Evolutionary conservation across 2,329 filamentous ascomycete species (phyloP).

Genomic region (Pseudopyrenochaeta lycopersici): DNA sequence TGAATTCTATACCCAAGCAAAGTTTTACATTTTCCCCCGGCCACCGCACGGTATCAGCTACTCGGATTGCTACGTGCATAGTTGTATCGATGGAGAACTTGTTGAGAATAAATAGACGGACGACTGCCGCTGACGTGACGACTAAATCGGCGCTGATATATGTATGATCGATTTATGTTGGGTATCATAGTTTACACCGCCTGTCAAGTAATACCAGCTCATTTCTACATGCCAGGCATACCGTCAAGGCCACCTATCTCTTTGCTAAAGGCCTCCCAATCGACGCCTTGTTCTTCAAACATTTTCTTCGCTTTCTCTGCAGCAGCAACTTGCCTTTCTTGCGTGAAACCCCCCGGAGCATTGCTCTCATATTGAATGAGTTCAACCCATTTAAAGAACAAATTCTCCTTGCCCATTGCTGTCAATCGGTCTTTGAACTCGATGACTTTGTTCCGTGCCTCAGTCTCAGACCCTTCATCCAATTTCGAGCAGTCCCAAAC

Average conservation of each 20-base stretch:
- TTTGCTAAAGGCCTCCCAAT: slow-evolving; percentile 83
- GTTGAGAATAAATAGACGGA: neutral
- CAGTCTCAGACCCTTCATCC: slow-evolving; percentile 64
- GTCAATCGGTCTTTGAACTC: slow-evolving; percentile 80
- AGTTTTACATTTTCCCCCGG: too few species aligned
- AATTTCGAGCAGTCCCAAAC: slow-evolving; percentile 69
- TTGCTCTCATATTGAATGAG: slow-evolving; percentile 88
- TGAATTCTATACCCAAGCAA: too few species aligned
- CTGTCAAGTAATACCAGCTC: neutral
- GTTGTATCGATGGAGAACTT: neutral
- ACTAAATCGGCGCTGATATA: neutral
- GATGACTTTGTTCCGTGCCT: slow-evolving; percentile 76
- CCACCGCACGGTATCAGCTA: neutral
- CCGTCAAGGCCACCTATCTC: slow-evolving; percentile 71
- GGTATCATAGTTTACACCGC: neutral
- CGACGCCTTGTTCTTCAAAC: slow-evolving; percentile 77
- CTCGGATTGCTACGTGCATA: neutral
- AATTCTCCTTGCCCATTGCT: slow-evolving; percentile 80
- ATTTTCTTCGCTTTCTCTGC: slow-evolving; percentile 78
- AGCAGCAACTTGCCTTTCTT: slow-evolving; percentile 74
- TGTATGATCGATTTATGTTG: neutral
- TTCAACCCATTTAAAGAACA: slow-evolving; percentile 95
- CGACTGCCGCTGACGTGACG: neutral
- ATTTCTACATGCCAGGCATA: slow-evolving; percentile 55
- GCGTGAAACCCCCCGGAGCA: slow-evolving; percentile 78